Evolutionary conservation across 1,284 basidiomycete genomes (phyloP), one percentile per base, ranked within the genome.

Genomic region (Trametes sp.): DNA sequence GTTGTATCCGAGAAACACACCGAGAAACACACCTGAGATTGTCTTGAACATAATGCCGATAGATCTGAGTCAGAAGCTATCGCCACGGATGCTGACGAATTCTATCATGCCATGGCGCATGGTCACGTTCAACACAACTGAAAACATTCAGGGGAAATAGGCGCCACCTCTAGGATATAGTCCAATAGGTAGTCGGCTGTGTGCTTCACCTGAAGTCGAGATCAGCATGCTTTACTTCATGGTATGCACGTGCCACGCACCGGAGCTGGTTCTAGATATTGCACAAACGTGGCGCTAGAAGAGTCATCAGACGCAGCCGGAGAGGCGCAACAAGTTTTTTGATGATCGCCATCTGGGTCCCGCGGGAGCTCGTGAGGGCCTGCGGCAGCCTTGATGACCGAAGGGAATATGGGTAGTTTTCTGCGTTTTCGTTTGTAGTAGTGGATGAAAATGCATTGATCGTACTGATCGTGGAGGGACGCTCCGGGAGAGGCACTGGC

Each of bases 401-500:
- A 14, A 2, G 46, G 53, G 16, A 24, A 4, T 1, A 50, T 38
- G 16, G 14, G 29, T n/a, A 51, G 36, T 35, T 24, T 54, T 14
- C 38, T 41, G 10, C 53, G 45, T 38, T 59, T 63, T 41, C 48
- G 35, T 53, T 59, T 59, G 57, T 55, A 63, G 35, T 63, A 63
- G 36, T 63, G 52, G 31, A 63, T n/a, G 28, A 63, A 63, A 13
- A 63, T 48, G n/a, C 57, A 59, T 36, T 63, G 61, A 21, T 63
- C 61, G 23, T 21, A 31, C 23, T 24, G 14, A 21, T 52, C 41
- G 10, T 6, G 19, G 6, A 23, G 11, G 9, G 14, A 4, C 7
- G 14, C 54, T 11, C 14, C 14, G 24, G 1, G 23, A 11, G 28
- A 14, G 10, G n/a, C 13, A 11, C 24, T 14, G 13, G 23, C 3